A percentile compares a stretch with the other conserved stretches of the same genome.
These are phyloP conservation scores for Sphaerosporella brunnea DNA, from an alignment of 495 filamentous ascomycete species.

Conservation along the genomic window DNA sequence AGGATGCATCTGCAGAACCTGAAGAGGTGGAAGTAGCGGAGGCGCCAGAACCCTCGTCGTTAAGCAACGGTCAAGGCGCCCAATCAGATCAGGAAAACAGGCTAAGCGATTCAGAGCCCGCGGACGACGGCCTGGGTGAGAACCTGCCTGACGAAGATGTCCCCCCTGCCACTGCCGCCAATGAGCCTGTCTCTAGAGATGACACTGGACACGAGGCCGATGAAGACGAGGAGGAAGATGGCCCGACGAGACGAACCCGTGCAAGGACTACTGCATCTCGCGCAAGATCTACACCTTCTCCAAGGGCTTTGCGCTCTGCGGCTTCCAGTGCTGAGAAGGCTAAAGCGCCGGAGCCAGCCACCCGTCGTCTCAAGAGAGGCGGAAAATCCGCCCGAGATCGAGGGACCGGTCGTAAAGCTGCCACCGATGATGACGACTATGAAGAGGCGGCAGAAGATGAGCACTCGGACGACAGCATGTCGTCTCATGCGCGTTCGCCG, in stretches of 20 bases:
- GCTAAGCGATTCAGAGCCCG: too few species aligned
- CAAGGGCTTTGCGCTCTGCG: conserved; percentile 13
- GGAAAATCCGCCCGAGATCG: conserved; percentile 10
- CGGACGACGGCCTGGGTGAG: conserved; percentile 3
- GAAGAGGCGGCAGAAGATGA: conserved; percentile 19
- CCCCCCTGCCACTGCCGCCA: conserved; percentile 7
- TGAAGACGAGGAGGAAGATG: conserved; percentile 22
- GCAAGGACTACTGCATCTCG: conserved; percentile 8
- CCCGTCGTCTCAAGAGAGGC: conserved; percentile 11
- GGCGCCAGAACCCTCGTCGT: conserved; percentile 6
- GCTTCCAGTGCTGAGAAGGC: conserved; percentile 13
- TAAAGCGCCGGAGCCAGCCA: conserved; percentile 13
- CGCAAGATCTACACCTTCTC: conserved; percentile 13
- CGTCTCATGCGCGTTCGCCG: conserved; percentile 14
- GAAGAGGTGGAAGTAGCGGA: conserved; percentile 3
- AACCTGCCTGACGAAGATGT: conserved; percentile 13
- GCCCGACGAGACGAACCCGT: conserved; percentile 18
- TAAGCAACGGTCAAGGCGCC: conserved; percentile 14
- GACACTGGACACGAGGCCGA: conserved; percentile 24
- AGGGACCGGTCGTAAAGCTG: conserved; percentile 12
- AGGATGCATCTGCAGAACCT: too few species aligned
- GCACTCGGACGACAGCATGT: conserved; percentile 20
- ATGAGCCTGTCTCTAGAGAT: conserved; percentile 5
- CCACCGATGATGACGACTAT: conserved; percentile 21
- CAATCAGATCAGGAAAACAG: conserved; percentile 10